A percentile compares a stretch with the other conserved stretches of the same genome.
phyloP scores from a whole-genome alignment of 495 filamentous ascomycete genomes.

The Entonaema liquescens region DNA sequence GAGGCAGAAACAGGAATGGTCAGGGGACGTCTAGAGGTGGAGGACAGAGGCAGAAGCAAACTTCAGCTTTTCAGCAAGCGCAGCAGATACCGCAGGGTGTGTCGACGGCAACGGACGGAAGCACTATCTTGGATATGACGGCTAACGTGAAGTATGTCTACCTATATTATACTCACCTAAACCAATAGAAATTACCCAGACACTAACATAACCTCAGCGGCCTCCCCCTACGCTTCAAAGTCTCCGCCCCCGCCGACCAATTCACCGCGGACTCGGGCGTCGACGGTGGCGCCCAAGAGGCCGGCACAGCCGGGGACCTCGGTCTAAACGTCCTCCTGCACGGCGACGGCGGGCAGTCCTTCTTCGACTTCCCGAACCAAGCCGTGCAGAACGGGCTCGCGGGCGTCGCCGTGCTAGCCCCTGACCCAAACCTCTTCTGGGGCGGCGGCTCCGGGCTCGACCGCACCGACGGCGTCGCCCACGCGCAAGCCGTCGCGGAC shows the following conservation, averaged over 20 bases:
- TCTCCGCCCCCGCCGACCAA: slow-evolving; percentile 56
- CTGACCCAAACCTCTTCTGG: slow-evolving; percentile 61
- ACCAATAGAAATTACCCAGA: not conserved
- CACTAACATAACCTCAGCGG: slow-evolving; percentile 38
- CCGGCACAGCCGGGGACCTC: slow-evolving; percentile 45
- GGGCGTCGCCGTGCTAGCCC: slow-evolving; percentile 59
- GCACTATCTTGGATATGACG: slow-evolving; percentile 58
- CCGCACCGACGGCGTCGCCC: slow-evolving; percentile 59
- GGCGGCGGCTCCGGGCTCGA: slow-evolving; percentile 57
- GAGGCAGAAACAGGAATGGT: slow-evolving; percentile 9
- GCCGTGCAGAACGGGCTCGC: slow-evolving; percentile 55
- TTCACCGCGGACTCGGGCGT: slow-evolving; percentile 54
- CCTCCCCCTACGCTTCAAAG: slow-evolving; percentile 57
- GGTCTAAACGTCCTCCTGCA: slow-evolving; percentile 61
- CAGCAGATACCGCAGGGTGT: slow-evolving; percentile 48
- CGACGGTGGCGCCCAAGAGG: slow-evolving; percentile 44
- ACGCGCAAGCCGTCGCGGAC: slow-evolving; percentile 56
- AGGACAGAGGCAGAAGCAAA: slow-evolving; percentile 23
- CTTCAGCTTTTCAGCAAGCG: slow-evolving; percentile 49
- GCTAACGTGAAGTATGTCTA: slow-evolving; percentile 55
- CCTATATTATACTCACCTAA: not conserved
- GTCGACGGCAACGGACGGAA: slow-evolving; percentile 56
- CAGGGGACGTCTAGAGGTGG: not conserved
- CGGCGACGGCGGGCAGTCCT: slow-evolving; percentile 65
- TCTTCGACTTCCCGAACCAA: slow-evolving; percentile 65